These are phyloP conservation scores for Cyclospora cayetanensis DNA, from an alignment of 169 alveolate species.

Conservation along the genomic window DNA sequence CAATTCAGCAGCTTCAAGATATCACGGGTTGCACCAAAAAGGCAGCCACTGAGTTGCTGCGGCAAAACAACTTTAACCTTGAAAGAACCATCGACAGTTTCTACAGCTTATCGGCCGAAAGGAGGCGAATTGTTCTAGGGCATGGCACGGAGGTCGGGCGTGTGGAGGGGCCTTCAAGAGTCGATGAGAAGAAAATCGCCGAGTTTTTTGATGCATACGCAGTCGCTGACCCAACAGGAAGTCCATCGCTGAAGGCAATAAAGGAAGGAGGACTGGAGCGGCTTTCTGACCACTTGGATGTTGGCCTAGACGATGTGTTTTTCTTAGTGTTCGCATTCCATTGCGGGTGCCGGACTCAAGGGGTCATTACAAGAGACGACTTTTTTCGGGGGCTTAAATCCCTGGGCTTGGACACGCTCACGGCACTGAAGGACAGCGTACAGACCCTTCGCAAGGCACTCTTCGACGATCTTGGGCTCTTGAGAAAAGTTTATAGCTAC, in stretches of 20 bases:
- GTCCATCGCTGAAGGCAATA: neutral
- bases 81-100: neutral
- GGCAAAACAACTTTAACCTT: constrained; percentile 46
- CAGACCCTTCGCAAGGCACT: neutral
- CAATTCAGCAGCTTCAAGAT: neutral
- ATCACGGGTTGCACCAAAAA: constrained; percentile 37
- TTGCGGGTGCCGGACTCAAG: constrained; percentile 43
- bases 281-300: constrained; percentile 6
- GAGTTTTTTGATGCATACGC: neutral
- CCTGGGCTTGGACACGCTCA: neutral
- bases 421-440: neutral
- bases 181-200: neutral
- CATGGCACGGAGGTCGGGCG: neutral
- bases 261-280: constrained; percentile 43
- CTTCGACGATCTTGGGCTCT: neutral
- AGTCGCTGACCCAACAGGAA: neutral
- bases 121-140: neutral
- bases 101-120: neutral
- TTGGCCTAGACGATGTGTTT: constrained; percentile 50
- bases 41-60: constrained; percentile 1
- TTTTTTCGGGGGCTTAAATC: constrained; percentile 36
- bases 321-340: constrained; percentile 35
- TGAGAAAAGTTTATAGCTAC: constrained; percentile 10
- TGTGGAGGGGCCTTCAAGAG: neutral
- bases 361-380: constrained; percentile 32